Conservation (phyloP, 768 basidiomycete species). For the Cytidiella melzeri region DNA sequence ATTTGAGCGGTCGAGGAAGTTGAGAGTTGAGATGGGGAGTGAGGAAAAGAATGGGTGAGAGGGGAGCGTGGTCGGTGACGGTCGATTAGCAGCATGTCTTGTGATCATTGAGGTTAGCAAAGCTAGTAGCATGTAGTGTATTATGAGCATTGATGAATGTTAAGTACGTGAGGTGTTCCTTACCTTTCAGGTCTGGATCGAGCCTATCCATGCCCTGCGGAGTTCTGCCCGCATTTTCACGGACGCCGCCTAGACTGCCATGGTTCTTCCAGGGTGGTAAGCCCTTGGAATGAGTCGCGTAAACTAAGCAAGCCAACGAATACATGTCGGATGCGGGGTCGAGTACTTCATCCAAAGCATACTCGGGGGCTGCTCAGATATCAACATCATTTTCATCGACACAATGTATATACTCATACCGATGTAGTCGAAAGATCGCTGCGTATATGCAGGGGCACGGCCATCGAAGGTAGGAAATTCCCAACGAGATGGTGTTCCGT, state of each 20-base stretch:
- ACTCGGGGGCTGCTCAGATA: conserved; percentile 74
- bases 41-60: conserved; percentile 92
- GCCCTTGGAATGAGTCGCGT: conserved; percentile 87
- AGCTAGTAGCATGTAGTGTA: conserved; percentile 34
- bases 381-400: background rate
- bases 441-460: conserved; percentile 70
- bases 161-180: background rate
- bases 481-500: conserved; percentile 77
- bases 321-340: conserved; percentile 90
- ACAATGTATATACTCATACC: conserved; percentile 39
- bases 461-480: conserved; percentile 88
- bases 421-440: conserved; percentile 93
- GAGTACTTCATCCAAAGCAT: conserved; percentile 83
- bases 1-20: conserved; percentile 92
- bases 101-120: conserved; percentile 79
- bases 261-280: conserved; percentile 84
- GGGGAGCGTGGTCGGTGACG: conserved; percentile 75
- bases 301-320: conserved; percentile 84
- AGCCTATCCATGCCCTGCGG: conserved; percentile 56
- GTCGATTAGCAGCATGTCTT: conserved; percentile 63
- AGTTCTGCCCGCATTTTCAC: conserved; percentile 62
- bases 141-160: conserved; percentile 6
- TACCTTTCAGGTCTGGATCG: conserved; percentile 72
- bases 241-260: conserved; percentile 61
- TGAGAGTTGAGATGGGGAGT: conserved; percentile 90